Evolutionary conservation across 768 basidiomycete species (phyloP), one percentile per base, ranked within the genome.

Genomic region (Rubroboletus pulcherrimus): DNA sequence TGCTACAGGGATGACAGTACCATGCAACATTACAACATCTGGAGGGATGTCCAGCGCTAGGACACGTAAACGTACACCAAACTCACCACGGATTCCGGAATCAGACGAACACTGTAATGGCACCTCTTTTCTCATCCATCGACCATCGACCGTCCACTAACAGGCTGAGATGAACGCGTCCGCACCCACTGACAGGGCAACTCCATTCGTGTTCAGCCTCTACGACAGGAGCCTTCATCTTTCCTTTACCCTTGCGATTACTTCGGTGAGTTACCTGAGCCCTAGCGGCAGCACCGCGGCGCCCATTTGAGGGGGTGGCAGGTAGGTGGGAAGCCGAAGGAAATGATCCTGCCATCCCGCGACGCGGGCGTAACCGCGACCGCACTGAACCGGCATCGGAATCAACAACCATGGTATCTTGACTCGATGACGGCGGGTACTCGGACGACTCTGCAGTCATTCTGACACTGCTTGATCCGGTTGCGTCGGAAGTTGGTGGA

Each of bases 121-220:
- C 72, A 24, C 76, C 75, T 49, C 67, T 63, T 40, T 75, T 74
- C 48, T 76, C 77, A 59, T 87, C 85, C 64, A 78, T 80, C 37
- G 71, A 74, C 87, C 87, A 91, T 53, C 71, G 74, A 3, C 84
- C 85, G 40, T 76, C 77, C 11, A 85, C 63, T 56, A 79, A 76
- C 34, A 86, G 76, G 58, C 86, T 88, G 11, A 73, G 70, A 66
- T 89, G 87, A 35, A 73, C 60, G 14, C 67, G 68, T 10, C 71
- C 78, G 63, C 88, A 91, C 2, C 76, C 77, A 3, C 74, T 60
- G 2, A 89, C 84, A 0, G 88, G 88, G 63, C 88, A 91, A 15
- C 43, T 60, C 85, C 85, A 91, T 63, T 81, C 75, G 61, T 79
- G 75, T 62, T 75, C 74, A 31, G 72, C 82, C 63, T 84, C 79